These are phyloP conservation scores for Allantophomopsis lycopodina DNA, from an alignment of 2,329 filamentous ascomycete genomes.

Conservation along the genomic window DNA sequence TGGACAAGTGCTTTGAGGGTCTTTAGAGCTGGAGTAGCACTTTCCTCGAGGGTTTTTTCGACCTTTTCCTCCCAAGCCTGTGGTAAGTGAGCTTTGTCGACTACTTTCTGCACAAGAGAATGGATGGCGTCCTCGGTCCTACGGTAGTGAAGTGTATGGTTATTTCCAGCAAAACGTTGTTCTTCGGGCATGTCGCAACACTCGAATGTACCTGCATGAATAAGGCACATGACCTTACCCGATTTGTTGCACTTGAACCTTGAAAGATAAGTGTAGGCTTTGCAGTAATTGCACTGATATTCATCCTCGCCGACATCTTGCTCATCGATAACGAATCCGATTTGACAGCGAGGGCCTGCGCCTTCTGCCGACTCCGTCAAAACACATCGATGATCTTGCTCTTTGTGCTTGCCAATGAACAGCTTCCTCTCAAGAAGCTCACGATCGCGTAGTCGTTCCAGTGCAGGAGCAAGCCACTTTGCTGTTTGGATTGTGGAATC, in stretches of 20 bases:
- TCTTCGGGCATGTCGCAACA: constrained; percentile 62
- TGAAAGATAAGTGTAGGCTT: constrained; percentile 81
- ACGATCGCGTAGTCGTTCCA: constrained; percentile 63
- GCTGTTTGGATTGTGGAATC: constrained; percentile 76
- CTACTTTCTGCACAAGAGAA: constrained; percentile 56
- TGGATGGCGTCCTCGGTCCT: constrained; percentile 60
- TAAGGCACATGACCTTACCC: constrained; percentile 69
- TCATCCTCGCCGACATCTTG: constrained; percentile 78
- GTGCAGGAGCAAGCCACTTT: constrained; percentile 84
- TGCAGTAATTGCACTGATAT: constrained; percentile 85
- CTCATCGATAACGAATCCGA: constrained; percentile 53
- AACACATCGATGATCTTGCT: constrained; percentile 27
- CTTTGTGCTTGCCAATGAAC: constrained; percentile 54
- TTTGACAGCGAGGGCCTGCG: constrained; percentile 31
- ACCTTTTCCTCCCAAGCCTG: constrained; percentile 88
- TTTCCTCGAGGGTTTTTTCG: constrained; percentile 70
- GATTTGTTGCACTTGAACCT: constrained; percentile 75
- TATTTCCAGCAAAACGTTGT: constrained; percentile 53
- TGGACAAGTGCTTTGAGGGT: constrained; percentile 68
- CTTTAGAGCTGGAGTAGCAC: constrained; percentile 75
- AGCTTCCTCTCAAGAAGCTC: constrained; percentile 55
- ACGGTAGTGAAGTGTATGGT: constrained; percentile 67
- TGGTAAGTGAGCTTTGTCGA: constrained; percentile 75
- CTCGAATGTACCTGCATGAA: constrained; percentile 66
- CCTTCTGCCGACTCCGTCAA: constrained; percentile 15